A percentile compares a stretch with the other conserved stretches of the same genome.
Conservation (phyloP, 257 asterid genomes). For the Solanum tacnaense region DNA sequence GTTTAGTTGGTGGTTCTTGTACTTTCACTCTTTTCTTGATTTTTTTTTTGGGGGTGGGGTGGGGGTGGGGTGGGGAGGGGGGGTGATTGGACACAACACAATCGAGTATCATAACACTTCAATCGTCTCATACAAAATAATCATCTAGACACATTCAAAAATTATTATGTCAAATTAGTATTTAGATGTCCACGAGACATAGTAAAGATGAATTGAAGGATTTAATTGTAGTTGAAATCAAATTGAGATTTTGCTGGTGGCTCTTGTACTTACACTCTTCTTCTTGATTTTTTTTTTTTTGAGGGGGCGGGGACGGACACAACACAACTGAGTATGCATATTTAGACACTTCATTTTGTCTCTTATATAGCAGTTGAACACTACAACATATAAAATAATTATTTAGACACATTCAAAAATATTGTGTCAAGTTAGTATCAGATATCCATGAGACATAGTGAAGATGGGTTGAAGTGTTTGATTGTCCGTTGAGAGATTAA, state of each 20-base stretch:
- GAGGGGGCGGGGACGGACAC: accelerated
- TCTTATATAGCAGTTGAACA: background rate
- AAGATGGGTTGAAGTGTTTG: background rate
- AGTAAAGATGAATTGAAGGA: too few relatives aligned
- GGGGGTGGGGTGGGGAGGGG: too few relatives aligned
- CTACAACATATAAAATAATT: background rate
- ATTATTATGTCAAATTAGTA: too few relatives aligned
- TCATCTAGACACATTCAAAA: too few relatives aligned
- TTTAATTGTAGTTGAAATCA: too few relatives aligned
- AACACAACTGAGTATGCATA: background rate
- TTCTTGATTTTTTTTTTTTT: background rate
- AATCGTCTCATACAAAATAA: too few relatives aligned
- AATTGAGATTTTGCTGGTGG: too few relatives aligned
- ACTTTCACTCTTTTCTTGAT: background rate
- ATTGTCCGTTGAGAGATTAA: background rate
- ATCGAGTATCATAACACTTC: too few relatives aligned
- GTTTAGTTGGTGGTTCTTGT: background rate
- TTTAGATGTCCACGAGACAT: too few relatives aligned
- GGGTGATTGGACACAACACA: too few relatives aligned
- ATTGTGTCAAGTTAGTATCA: background rate
- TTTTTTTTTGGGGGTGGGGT: too few relatives aligned
- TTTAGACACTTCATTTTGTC: background rate
- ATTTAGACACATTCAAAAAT: background rate
- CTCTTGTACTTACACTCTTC: background rate
- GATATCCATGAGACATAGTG: background rate